Percentiles rank a stretch among this genome's conserved stretches.
phyloP scores from a whole-genome alignment of 2,329 filamentous ascomycete species.

The Aphanoascus verrucosus region DNA sequence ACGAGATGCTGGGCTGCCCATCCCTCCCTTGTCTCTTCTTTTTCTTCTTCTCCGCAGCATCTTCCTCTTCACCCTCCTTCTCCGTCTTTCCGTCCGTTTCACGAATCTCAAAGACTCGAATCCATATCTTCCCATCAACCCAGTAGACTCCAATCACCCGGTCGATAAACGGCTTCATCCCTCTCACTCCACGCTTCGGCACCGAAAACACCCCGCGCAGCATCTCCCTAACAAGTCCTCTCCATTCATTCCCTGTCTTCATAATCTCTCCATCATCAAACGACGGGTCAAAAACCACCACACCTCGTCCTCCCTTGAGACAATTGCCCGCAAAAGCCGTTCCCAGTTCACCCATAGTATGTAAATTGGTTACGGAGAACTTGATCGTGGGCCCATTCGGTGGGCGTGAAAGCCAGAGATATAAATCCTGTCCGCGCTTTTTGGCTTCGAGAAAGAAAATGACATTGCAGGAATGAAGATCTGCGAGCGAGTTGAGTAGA shows the following conservation, averaged over 20 bases:
- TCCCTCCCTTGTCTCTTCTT: constrained; percentile 36
- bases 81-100: constrained; percentile 59
- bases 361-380: constrained; percentile 49
- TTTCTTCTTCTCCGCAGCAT: constrained; percentile 32
- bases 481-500: constrained; percentile 64
- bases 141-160: constrained; percentile 88
- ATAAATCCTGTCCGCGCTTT: constrained; percentile 80
- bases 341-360: constrained; percentile 93
- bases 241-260: constrained; percentile 37
- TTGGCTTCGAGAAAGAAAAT: constrained; percentile 90
- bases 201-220: constrained; percentile 87
- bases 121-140: constrained; percentile 90
- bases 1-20: constrained; percentile 60
- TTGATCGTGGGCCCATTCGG: constrained; percentile 70
- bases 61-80: constrained; percentile 31
- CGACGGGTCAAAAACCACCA: constrained; percentile 80
- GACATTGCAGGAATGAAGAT: constrained; percentile 88
- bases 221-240: constrained; percentile 62
- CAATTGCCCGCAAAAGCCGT: constrained; percentile 80
- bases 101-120: constrained; percentile 85
- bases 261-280: constrained; percentile 78
- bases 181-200: constrained; percentile 66
- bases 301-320: constrained; percentile 78
- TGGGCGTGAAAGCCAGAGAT: constrained; percentile 84
- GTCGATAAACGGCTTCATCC: constrained; percentile 92